Percentiles rank a stretch among this genome's conserved stretches.
phyloP scores from a whole-genome alignment of 2,329 filamentous ascomycete genomes.

The Monilinia vaccinii-corymbosi region DNA sequence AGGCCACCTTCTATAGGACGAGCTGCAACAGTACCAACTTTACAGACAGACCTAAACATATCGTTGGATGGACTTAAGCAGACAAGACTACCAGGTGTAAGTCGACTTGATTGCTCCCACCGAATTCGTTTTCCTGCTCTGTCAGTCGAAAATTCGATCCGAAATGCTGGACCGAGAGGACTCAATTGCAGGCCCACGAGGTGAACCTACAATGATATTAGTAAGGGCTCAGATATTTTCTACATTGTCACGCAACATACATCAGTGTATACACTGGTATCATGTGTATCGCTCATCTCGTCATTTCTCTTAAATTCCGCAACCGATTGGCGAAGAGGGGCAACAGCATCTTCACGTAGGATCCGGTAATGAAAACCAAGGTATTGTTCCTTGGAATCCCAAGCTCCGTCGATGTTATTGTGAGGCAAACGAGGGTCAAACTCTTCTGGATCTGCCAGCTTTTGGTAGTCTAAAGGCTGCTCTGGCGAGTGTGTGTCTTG shows the following conservation, averaged over 20 bases:
- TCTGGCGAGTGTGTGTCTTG: neutral
- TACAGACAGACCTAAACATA: constrained; percentile 54
- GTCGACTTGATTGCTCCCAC: constrained; percentile 48
- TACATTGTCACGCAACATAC: constrained; percentile 33
- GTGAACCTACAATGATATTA: constrained; percentile 43
- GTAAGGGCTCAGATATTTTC: neutral
- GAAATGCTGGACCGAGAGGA: constrained; percentile 51
- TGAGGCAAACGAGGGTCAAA: constrained; percentile 22
- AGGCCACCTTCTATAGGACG: constrained; percentile 52
- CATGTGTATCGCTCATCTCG: constrained; percentile 45
- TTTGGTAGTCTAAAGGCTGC: constrained; percentile 22
- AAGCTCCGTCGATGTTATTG: constrained; percentile 49
- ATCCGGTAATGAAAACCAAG: constrained; percentile 66
- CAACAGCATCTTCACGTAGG: constrained; percentile 63
- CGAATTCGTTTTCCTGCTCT: constrained; percentile 56
- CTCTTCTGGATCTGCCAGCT: constrained; percentile 8
- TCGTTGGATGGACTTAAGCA: constrained; percentile 46
- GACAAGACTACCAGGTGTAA: constrained; percentile 45
- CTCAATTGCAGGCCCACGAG: constrained; percentile 57
- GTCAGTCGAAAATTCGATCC: constrained; percentile 61
- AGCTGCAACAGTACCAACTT: constrained; percentile 64
- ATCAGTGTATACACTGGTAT: constrained; percentile 60
- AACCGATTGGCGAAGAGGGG: constrained; percentile 60
- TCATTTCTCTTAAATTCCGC: constrained; percentile 43
- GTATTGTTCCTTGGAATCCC: constrained; percentile 54